Base-by-base conservation (phyloP, 177 flowering plant species). In the Vitis hybrid region DNA sequence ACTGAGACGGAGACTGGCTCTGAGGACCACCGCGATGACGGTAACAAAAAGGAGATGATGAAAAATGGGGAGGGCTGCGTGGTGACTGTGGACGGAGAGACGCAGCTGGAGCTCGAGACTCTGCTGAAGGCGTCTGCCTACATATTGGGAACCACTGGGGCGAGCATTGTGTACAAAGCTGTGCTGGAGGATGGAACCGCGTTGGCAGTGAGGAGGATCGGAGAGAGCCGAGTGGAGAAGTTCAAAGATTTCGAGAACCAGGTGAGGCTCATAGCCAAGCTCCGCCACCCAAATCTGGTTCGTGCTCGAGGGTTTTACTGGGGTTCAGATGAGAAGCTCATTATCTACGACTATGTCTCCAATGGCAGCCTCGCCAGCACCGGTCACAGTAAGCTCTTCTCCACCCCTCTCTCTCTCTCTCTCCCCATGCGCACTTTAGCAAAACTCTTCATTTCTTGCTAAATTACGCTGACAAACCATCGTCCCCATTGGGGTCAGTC, bases 171-270 rank as follows among this genome's bases (percentile, higher is more conserved):
- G 62, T 89, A 89, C 82, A 89, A 83, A 70, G 89, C 90, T 2
- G 95, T 95, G 61, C 80, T 89, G 4, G 88, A 80, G 31, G 85
- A 90, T 52, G 97, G 97, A 51, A 74, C 84, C 4, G 74, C 90
- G 15, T 72, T 90, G 52, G 99, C 98, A 0, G 97, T 95, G 9
- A 72, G 97, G 69, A 75, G 99, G 57, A 86, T 95, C 8, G 98
- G 85, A 1, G 87, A 85, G 24, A 58, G 77, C 28, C 72, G 79
- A 1, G 70, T 76, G 6, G 83, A 74, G 75, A 79, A 69, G 73
- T 9, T 76, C 68, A 89, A 70, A 75, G 89, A 88, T 11, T 89
- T 88, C 71, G 90, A 87, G 74, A 68, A 22, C 47, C 85, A 84
- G 17, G 84, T 85, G 31, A 79, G 80, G 73, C 67, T 59, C 22